Base-by-base conservation (phyloP, 2,329 filamentous ascomycete genomes). In the Ceratocystis harringtonii region DNA sequence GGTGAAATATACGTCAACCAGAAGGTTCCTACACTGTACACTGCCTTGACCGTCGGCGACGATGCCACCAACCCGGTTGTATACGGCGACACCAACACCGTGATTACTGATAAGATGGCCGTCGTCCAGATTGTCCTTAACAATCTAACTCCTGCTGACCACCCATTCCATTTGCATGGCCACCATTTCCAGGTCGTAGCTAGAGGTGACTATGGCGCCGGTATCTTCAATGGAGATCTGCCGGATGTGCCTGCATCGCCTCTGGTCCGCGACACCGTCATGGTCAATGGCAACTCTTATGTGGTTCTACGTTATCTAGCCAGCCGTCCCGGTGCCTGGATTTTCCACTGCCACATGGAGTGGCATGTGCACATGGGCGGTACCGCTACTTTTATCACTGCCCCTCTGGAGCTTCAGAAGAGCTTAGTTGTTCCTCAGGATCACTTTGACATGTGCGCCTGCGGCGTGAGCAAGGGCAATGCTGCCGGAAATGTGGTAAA, bases 11-110 rank as follows among this genome's bases (percentile, higher is more conserved):
- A 88, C 71, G 80, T 87, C n/a, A 68, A 72, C 6, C 87, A 87
- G 63, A 82, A 84, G 70, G 86, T 90, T 0, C 88, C 88, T 0
- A 83, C 85, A 0, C 76, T 92, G 5, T 91, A 89, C 77, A 85
- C 85, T 2, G 87, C 80, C n/a, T 78, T 88, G 2, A 84, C 84
- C 0, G 75, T 81, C 1, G 81, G 80, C 3, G 70, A 73, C 0
- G 69, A 74, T 70, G 79, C 79, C 70, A 74, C 72, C 5, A 71
- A 80, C 68, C 71, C 75, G 0, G 43, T 66, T 2, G 72, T 79
- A 5, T 80, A 80, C 66, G 78, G 78, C 25, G 72, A 71, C 48
- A 73, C 79, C 58, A 73, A 75, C 68, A 75, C 78, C 5, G 77
- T 76, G 68, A 70, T 78, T 36, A 72, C 77, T 57, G 67, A 71